Percentiles rank a stretch among this genome's conserved stretches.
Evolutionary conservation across 352 stramenopile species (phyloP).

Genomic region (Phytopythium chamaehyphon): DNA sequence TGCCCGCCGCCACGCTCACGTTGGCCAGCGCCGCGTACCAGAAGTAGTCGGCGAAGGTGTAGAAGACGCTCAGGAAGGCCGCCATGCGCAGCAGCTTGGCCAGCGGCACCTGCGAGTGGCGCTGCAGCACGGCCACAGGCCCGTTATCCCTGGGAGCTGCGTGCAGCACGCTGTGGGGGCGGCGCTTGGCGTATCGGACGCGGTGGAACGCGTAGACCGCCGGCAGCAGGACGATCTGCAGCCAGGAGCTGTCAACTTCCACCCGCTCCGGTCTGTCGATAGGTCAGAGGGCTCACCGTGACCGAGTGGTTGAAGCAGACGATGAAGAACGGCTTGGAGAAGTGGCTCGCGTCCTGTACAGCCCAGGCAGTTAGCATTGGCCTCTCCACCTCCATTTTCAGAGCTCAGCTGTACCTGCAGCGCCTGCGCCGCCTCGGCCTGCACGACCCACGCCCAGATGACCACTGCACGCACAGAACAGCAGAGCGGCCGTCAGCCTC

Average conservation of each 20-base stretch:
- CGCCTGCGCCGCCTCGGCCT: slow-evolving; percentile 24
- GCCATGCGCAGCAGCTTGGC: slow-evolving; percentile 29
- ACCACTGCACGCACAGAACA: slow-evolving; percentile 9
- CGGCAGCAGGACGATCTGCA: neutral
- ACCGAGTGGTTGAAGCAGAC: slow-evolving; percentile 52
- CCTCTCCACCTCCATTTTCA: neutral
- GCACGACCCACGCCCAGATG: slow-evolving; percentile 27
- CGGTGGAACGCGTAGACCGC: slow-evolving; percentile 34
- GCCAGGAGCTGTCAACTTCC: neutral
- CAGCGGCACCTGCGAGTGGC: slow-evolving; percentile 35
- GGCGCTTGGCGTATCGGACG: slow-evolving; percentile 10
- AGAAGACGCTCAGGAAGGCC: slow-evolving; percentile 34
- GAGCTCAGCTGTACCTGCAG: slow-evolving; percentile 10
- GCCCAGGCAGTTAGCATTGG: neutral
- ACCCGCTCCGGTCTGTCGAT: neutral
- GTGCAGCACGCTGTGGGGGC: neutral
- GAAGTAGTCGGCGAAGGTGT: slow-evolving; percentile 39
- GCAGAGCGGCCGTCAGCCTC: neutral
- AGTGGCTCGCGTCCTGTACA: slow-evolving; percentile 9
- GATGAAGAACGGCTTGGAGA: slow-evolving; percentile 49
- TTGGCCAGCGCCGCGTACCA: slow-evolving; percentile 35
- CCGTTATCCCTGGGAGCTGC: slow-evolving; percentile 16
- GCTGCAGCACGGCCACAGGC: slow-evolving; percentile 20
- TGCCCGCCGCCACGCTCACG: slow-evolving; percentile 32
- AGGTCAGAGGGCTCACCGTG: slow-evolving; percentile 10